These are phyloP conservation scores for Chalaropsis thielavioides DNA, from an alignment of 2,329 filamentous ascomycete species.

Conservation along the genomic window DNA sequence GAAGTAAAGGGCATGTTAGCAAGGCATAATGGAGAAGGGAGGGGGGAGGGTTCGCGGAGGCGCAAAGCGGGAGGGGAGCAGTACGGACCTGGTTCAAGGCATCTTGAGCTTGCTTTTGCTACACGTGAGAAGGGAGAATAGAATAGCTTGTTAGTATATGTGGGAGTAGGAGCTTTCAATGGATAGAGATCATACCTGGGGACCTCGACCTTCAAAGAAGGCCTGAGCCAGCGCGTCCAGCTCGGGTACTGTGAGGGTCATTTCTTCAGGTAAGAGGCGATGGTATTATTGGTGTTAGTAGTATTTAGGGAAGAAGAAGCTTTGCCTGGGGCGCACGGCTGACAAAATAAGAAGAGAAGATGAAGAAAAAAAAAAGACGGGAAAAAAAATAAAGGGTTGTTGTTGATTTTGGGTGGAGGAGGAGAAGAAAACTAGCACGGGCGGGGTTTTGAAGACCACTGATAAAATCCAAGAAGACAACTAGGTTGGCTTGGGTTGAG, in stretches of 20 bases:
- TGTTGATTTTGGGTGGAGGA: conserved; percentile 17
- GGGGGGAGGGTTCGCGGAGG: background rate
- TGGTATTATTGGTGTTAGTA: conserved; percentile 2
- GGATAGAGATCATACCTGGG: conserved; percentile 50
- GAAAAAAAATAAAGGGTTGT: conserved; percentile 15
- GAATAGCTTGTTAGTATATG: conserved; percentile 12
- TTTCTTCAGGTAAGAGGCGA: conserved; percentile 27
- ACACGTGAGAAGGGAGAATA: conserved; percentile 21
- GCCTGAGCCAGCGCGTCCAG: conserved; percentile 90
- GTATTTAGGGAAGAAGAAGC: conserved; percentile 11
- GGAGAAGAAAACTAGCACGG: conserved; percentile 18
- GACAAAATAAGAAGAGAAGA: conserved; percentile 18
- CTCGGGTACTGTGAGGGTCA: conserved; percentile 71
- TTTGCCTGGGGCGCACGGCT: conserved; percentile 15
- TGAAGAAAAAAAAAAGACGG: conserved; percentile 16
- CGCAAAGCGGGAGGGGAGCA: conserved; percentile 18
- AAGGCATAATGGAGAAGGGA: background rate
- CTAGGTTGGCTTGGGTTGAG: background rate
- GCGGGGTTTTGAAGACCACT: conserved; percentile 17
- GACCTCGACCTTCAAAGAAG: conserved; percentile 94
- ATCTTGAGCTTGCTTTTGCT: conserved; percentile 95
- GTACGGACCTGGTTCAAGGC: conserved; percentile 72
- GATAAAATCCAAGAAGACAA: conserved; percentile 4
- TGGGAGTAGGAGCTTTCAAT: conserved; percentile 3
- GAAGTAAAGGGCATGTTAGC: conserved; percentile 8